Base-by-base conservation (phyloP, 1,284 basidiomycete species). In the Anthracocystis panici-leucophaei region DNA sequence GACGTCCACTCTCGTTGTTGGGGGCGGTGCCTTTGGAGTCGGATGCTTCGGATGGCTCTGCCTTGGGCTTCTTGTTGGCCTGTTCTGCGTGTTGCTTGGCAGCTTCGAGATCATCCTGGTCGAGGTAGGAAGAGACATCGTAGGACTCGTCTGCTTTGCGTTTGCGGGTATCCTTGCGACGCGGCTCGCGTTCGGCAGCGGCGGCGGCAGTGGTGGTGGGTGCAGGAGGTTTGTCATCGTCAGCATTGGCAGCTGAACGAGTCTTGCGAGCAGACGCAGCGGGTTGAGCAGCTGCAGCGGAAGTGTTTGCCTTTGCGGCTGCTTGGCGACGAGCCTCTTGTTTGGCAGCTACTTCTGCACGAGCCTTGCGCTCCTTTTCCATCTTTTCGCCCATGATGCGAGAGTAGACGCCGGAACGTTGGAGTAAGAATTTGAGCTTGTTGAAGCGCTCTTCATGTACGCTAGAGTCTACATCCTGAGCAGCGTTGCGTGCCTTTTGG, bases 21-120 rank as follows among this genome's bases (percentile, higher is more conserved):
- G 59, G 77, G 74, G 25, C n/a, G n/a, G n/a, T 79, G 77, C 44
- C 77, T 64, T 70, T 81, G 63, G 68, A 70, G 55, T 75, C 77
- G 73, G 93, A 92, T 77, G 92, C 91, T 41, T 91, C 91, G 0
- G 89, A 86, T 5, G 89, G 90, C 54, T 75, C 38, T 66, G 77
- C 59, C 73, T 85, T 77, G 27, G 75, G 45, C 48, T 75, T 78
- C 48, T 78, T 78, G 49, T 70, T 66, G 50, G 71, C 66, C 27
- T 63, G 56, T 41, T 60, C 52, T 27, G 65, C 70, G 25, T 75
- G 56, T 35, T 65, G 41, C 46, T 73, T 66, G 18, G 77, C 72
- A 16, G 74, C 63, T 60, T 78, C 61, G 38, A 80, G 65, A 27
- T 78, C 78, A 23, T 65, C 59, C 42, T 80, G 52, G 57, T 76